Conservation (phyloP, 2,329 filamentous ascomycete genomes). For the Rhynchosporium graminicola region DNA sequence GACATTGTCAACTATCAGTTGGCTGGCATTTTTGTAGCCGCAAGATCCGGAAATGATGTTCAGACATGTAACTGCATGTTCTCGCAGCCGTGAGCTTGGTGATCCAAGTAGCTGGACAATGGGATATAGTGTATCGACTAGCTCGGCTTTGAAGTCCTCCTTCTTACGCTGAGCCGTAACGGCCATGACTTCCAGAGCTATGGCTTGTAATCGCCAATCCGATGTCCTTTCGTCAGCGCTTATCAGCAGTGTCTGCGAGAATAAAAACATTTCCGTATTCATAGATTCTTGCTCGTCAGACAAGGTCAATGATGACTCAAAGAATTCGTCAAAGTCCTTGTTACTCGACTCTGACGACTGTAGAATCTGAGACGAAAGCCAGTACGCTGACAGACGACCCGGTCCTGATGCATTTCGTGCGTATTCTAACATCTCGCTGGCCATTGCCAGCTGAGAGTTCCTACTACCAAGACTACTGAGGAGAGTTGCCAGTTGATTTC, state of each 20-base stretch:
- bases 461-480: constrained; percentile 56
- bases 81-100: constrained; percentile 63
- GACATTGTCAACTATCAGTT: constrained; percentile 84
- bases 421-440: constrained; percentile 64
- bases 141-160: constrained; percentile 73
- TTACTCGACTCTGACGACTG: constrained; percentile 55
- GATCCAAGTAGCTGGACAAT: constrained; percentile 87
- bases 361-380: constrained; percentile 75
- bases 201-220: constrained; percentile 74
- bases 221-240: constrained; percentile 48
- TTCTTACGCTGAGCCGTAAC: constrained; percentile 70
- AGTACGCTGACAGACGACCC: constrained; percentile 70
- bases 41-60: constrained; percentile 78
- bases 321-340: constrained; percentile 63
- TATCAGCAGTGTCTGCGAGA: constrained; percentile 63
- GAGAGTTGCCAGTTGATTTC: constrained; percentile 59
- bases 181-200: constrained; percentile 79
- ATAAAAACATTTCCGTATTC: constrained; percentile 61
- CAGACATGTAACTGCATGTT: constrained; percentile 80
- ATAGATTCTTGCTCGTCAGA: constrained; percentile 47
- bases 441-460: constrained; percentile 60
- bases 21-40: constrained; percentile 71
- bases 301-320: constrained; percentile 54
- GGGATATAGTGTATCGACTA: constrained; percentile 90
- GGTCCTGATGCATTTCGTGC: constrained; percentile 59